phyloP scores from a whole-genome alignment of 495 filamentous ascomycete species.

The Aspergillus olivimuriae region DNA sequence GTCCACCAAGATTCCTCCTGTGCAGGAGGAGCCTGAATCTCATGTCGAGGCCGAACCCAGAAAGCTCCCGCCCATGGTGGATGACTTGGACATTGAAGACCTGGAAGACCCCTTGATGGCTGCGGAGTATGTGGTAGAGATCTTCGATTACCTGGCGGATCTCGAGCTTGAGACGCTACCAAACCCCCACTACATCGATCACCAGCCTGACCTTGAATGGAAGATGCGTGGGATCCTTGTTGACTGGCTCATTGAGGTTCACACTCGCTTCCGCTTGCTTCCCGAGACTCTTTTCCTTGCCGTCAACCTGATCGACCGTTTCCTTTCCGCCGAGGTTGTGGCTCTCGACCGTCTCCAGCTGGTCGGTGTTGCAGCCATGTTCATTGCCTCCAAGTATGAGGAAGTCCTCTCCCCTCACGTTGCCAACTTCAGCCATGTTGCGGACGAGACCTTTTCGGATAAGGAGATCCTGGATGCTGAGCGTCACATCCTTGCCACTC shows the following conservation, averaged over 20 bases:
- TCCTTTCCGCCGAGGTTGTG: constrained; percentile 88
- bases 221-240: constrained; percentile 96
- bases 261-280: constrained; percentile 91
- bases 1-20: constrained; percentile 11
- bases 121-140: constrained; percentile 93
- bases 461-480: constrained; percentile 95
- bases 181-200: constrained; percentile 89
- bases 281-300: constrained; percentile 97
- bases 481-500: constrained; percentile 79
- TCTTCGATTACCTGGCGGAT: constrained; percentile 91
- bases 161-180: constrained; percentile 78
- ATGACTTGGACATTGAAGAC: constrained; percentile 79
- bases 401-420: constrained; percentile 96
- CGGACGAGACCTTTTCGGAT: constrained; percentile 95
- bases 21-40: constrained; percentile 11
- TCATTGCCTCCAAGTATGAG: constrained; percentile 98
- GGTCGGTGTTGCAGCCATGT: constrained; percentile 96
- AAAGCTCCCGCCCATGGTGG: constrained; percentile 28
- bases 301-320: constrained; percentile 97
- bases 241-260: constrained; percentile 98
- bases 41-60: constrained; percentile 37
- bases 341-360: constrained; percentile 92
- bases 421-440: constrained; percentile 91
- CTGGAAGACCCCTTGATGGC: constrained; percentile 93
- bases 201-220: constrained; percentile 93